phyloP scores from a whole-genome alignment of 768 basidiomycete genomes.

The Multifurca ochricompacta region DNA sequence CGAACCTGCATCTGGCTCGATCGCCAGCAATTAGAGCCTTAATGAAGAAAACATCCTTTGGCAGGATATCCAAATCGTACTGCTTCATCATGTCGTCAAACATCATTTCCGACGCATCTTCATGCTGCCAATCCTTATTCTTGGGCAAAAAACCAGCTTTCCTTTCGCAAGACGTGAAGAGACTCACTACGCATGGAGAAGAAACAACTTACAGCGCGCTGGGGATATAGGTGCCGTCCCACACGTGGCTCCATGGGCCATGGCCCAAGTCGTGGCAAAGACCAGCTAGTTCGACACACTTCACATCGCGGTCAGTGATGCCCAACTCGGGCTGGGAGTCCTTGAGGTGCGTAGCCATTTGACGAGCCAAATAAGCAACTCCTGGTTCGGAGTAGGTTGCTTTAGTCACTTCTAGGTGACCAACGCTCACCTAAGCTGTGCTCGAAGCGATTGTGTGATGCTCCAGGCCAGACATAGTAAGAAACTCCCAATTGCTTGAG shows the following conservation, averaged over 20 bases:
- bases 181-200: neutral
- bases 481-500: conserved; percentile 79
- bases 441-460: conserved; percentile 76
- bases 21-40: conserved; percentile 77
- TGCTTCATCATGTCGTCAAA: conserved; percentile 57
- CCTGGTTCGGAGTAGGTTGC: conserved; percentile 37
- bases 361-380: conserved; percentile 63
- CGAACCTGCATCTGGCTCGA: conserved; percentile 41
- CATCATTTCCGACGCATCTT: conserved; percentile 79
- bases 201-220: conserved; percentile 43
- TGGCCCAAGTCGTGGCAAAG: conserved; percentile 83
- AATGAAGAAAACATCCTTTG: conserved; percentile 50
- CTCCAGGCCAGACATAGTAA: conserved; percentile 69
- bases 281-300: conserved; percentile 73
- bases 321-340: conserved; percentile 50
- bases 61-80: conserved; percentile 42
- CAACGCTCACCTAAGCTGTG: conserved; percentile 59
- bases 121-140: conserved; percentile 57
- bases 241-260: conserved; percentile 82
- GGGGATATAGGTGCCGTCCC: conserved; percentile 71
- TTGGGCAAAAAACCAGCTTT: conserved; percentile 22
- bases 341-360: conserved; percentile 51
- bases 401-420: neutral
- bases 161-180: neutral
- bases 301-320: conserved; percentile 64